Conservation (phyloP, 2,329 filamentous ascomycete species). For the Exutisphaerella laricina region DNA sequence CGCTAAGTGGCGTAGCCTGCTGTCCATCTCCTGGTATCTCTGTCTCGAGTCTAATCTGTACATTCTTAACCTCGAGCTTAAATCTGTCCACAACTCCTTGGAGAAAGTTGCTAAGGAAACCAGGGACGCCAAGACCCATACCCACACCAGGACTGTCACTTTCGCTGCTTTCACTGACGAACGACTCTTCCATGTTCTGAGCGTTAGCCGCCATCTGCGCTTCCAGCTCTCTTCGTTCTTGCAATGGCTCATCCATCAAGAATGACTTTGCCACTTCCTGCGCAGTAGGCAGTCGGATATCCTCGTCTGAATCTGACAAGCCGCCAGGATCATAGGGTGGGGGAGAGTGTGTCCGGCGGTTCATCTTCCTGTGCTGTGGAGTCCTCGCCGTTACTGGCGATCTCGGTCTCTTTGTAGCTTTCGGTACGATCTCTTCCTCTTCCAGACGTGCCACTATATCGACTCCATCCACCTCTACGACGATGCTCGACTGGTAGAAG, state of each 20-base stretch:
- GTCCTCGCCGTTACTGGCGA: constrained; percentile 20
- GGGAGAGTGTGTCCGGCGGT: constrained; percentile 32
- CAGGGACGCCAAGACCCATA: constrained; percentile 61
- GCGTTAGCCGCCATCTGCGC: constrained; percentile 57
- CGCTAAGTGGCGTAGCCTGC: constrained; percentile 46
- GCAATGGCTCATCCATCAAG: constrained; percentile 61
- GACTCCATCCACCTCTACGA: constrained; percentile 74
- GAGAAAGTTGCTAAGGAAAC: constrained; percentile 65
- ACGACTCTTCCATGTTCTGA: constrained; percentile 55
- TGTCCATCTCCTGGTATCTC: constrained; percentile 32
- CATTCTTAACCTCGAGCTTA: constrained; percentile 59
- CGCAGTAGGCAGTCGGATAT: constrained; percentile 55
- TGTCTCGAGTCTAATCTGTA: constrained; percentile 63
- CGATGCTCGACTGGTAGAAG: constrained; percentile 77
- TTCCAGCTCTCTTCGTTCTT: constrained; percentile 63
- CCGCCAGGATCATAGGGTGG: constrained; percentile 22
- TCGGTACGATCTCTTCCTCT: constrained; percentile 11
- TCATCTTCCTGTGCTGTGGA: constrained; percentile 33
- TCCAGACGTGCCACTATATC: constrained; percentile 51
- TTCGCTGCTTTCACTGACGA: constrained; percentile 51
- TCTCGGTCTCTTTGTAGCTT: constrained; percentile 34
- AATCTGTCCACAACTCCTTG: constrained; percentile 69
- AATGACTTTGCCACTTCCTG: constrained; percentile 73
- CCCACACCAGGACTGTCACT: constrained; percentile 62
- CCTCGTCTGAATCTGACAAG: constrained; percentile 29